Conservation (phyloP, 1,284 basidiomycete genomes). For the Lentinula novae-zelandiae region DNA sequence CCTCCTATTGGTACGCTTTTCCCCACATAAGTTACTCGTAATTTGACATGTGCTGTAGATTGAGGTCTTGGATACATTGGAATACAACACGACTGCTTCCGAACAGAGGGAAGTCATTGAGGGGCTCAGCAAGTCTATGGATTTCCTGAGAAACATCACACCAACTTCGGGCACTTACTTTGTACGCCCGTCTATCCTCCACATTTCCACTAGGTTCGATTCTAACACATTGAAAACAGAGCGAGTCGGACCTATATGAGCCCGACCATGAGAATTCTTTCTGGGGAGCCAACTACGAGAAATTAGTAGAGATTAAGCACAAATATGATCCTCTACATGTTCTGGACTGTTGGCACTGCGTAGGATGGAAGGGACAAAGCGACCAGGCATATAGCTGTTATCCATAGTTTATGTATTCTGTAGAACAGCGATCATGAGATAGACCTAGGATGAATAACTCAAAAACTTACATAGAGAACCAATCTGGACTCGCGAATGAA, state of each 20-base stretch:
- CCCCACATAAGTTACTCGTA: background rate
- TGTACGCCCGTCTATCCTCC: background rate
- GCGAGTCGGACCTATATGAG: constrained; percentile 2
- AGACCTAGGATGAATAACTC: too few relatives aligned
- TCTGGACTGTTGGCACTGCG: constrained; percentile 8
- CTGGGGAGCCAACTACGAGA: constrained; percentile 17
- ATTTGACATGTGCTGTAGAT: background rate
- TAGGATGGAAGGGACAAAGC: background rate
- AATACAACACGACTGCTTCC: constrained; percentile 12
- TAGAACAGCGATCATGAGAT: background rate
- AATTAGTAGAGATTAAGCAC: constrained; percentile 14
- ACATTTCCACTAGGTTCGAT: background rate
- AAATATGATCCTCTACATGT: constrained; percentile 15
- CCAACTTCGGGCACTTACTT: constrained; percentile 6
- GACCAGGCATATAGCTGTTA: constrained; percentile 1
- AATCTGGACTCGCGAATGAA: too few relatives aligned
- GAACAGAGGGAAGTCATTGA: background rate
- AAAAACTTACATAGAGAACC: background rate
- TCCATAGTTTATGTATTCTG: background rate
- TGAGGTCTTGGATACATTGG: constrained; percentile 9
- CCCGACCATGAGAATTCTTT: constrained; percentile 11
- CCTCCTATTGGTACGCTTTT: background rate
- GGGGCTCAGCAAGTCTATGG: background rate
- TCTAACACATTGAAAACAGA: background rate
- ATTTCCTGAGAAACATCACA: constrained; percentile 5